phyloP scores from a whole-genome alignment of 371 early-diverging fungal species.

The Mucor racemosus region DNA sequence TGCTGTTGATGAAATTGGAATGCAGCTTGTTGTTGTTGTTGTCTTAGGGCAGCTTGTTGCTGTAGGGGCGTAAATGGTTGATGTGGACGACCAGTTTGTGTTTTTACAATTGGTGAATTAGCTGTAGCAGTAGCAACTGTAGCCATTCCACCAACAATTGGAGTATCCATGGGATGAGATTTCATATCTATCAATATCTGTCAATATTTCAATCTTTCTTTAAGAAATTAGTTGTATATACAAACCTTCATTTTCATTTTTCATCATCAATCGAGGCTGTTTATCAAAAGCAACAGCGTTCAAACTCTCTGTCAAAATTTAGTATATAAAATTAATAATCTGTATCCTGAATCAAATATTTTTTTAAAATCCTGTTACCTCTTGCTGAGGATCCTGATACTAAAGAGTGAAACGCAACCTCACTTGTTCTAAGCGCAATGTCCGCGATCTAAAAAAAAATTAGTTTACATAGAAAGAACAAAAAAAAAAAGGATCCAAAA shows the following conservation, averaged over 20 bases:
- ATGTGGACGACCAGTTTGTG: constrained; percentile 22
- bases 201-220: background rate
- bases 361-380: constrained; percentile 14
- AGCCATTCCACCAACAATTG: constrained; percentile 1
- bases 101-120: constrained; percentile 34
- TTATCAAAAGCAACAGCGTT: constrained; percentile 30
- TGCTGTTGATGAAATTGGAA: constrained; percentile 24
- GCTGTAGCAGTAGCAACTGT: background rate
- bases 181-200: background rate
- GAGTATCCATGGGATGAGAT: constrained; percentile 9
- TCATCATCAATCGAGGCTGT: constrained; percentile 19
- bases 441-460: constrained; percentile 22
- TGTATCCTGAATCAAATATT: background rate
- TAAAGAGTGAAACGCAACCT: constrained; percentile 31
- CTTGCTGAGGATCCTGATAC: constrained; percentile 26
- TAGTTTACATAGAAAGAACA: background rate
- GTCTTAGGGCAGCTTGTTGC: constrained; percentile 24
- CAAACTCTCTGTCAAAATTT: constrained; percentile 23
- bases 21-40: constrained; percentile 27
- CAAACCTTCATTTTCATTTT: constrained; percentile 20
- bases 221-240: background rate
- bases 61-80: constrained; percentile 19
- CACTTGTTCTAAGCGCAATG: constrained; percentile 22
- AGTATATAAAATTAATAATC: background rate
- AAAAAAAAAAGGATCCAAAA: too few species aligned